Conservation (phyloP, 192 early-diverging fungal genomes). For the Thoreauomyces humboldtii region DNA sequence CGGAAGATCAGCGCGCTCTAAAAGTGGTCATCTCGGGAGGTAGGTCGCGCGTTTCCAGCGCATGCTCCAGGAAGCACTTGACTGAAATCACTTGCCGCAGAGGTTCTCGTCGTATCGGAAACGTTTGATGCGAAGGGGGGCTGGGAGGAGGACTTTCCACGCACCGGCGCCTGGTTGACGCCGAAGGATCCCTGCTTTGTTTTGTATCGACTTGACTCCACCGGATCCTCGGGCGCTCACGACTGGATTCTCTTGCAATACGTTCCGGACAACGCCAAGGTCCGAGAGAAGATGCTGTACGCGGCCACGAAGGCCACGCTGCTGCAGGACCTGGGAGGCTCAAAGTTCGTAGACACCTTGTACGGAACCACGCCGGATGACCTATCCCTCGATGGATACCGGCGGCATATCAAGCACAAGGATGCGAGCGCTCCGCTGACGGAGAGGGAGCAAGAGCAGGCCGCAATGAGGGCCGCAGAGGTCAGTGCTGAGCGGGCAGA, state of each 20-base stretch:
- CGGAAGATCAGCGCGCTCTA: constrained; percentile 38
- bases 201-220: constrained; percentile 59
- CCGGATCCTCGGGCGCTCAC: constrained; percentile 30
- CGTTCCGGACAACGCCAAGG: constrained; percentile 74
- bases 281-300: constrained; percentile 91
- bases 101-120: constrained; percentile 25
- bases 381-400: constrained; percentile 64
- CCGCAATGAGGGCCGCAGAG: constrained; percentile 60
- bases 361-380: constrained; percentile 71
- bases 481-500: constrained; percentile 32
- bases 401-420: constrained; percentile 58
- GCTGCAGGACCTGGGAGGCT: constrained; percentile 76
- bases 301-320: constrained; percentile 81
- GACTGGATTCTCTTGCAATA: constrained; percentile 77
- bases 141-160: constrained; percentile 43
- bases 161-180: constrained; percentile 40
- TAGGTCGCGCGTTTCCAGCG: no score
- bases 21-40: constrained; percentile 50
- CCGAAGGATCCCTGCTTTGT: constrained; percentile 63
- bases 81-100: no score
- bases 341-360: constrained; percentile 76
- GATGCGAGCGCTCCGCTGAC: constrained; percentile 76
- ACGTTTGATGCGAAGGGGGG: constrained; percentile 25
- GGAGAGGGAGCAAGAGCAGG: constrained; percentile 78
- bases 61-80: background rate